Conservation (phyloP, 768 basidiomycete genomes). For the Termitomyces sp. region DNA sequence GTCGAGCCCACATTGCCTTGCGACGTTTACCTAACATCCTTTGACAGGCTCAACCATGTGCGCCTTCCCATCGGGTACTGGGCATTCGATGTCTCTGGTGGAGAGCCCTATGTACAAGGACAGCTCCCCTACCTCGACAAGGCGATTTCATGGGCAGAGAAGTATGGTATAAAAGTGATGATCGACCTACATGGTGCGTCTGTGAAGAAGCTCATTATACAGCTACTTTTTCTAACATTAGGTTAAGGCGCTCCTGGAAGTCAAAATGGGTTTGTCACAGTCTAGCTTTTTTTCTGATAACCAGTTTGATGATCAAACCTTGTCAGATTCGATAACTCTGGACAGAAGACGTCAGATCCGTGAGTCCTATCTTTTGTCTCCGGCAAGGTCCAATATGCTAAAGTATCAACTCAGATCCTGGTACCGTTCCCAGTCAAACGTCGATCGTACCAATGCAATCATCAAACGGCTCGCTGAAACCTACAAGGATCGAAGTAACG, state of each 20-base stretch:
- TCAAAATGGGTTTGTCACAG: slow-evolving; percentile 63
- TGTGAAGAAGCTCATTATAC: neutral
- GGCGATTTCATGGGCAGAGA: slow-evolving; percentile 70
- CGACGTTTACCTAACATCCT: neutral
- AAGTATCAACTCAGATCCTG: slow-evolving; percentile 38
- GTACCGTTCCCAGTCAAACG: slow-evolving; percentile 64
- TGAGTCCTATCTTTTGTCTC: slow-evolving; percentile 21
- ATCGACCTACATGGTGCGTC: slow-evolving; percentile 65
- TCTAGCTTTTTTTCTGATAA: neutral
- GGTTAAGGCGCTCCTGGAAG: slow-evolving; percentile 68
- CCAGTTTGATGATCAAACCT: neutral
- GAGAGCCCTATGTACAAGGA: slow-evolving; percentile 78
- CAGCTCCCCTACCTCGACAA: slow-evolving; percentile 67
- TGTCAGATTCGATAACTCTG: slow-evolving; percentile 77
- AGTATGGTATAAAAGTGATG: slow-evolving; percentile 73
- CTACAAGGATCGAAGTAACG: slow-evolving; percentile 48
- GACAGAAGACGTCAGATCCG: slow-evolving; percentile 57
- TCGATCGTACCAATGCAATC: slow-evolving; percentile 63
- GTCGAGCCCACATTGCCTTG: slow-evolving; percentile 12
- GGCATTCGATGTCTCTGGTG: slow-evolving; percentile 80
- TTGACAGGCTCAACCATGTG: slow-evolving; percentile 72
- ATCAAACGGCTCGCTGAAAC: slow-evolving; percentile 60
- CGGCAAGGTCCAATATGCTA: slow-evolving; percentile 2
- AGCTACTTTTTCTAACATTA: neutral
- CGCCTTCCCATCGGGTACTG: slow-evolving; percentile 88